Evolutionary conservation across 2,329 filamentous ascomycete genomes (phyloP).

Genomic region (Fusarium sp.): DNA sequence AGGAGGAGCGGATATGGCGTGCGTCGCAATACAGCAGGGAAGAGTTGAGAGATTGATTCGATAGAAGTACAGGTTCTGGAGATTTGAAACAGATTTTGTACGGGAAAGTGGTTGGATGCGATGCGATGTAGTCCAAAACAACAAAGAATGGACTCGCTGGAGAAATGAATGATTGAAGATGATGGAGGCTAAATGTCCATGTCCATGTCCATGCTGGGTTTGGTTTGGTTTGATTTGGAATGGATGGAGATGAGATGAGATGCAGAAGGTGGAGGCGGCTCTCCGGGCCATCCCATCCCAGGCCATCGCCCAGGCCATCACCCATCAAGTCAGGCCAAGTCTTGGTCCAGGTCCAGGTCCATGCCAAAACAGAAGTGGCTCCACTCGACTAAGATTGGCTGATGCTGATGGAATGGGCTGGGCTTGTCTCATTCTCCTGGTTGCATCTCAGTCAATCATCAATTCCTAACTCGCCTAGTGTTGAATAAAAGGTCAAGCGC

Average conservation of each 20-base stretch:
- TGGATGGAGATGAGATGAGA: constrained; percentile 5
- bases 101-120: background rate
- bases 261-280: constrained; percentile 29
- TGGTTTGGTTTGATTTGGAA: background rate
- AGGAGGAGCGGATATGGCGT: constrained; percentile 1
- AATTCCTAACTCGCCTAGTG: constrained; percentile 12
- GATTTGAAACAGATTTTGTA: background rate
- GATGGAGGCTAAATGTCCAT: constrained; percentile 11
- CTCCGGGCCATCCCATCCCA: background rate
- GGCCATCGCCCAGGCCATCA: no score
- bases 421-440: constrained; percentile 12
- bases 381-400: constrained; percentile 20
- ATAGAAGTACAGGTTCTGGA: background rate
- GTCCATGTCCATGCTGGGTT: background rate
- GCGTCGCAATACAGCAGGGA: background rate
- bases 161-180: constrained; percentile 26
- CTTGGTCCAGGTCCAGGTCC: background rate
- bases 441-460: background rate
- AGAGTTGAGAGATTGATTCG: background rate
- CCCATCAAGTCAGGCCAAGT: constrained; percentile 10
- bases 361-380: constrained; percentile 10
- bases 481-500: background rate
- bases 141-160: background rate
- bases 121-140: constrained; percentile 8
- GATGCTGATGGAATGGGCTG: constrained; percentile 13